Base-by-base conservation (phyloP, 2,329 filamentous ascomycete genomes). In the Cercospora janseana region DNA sequence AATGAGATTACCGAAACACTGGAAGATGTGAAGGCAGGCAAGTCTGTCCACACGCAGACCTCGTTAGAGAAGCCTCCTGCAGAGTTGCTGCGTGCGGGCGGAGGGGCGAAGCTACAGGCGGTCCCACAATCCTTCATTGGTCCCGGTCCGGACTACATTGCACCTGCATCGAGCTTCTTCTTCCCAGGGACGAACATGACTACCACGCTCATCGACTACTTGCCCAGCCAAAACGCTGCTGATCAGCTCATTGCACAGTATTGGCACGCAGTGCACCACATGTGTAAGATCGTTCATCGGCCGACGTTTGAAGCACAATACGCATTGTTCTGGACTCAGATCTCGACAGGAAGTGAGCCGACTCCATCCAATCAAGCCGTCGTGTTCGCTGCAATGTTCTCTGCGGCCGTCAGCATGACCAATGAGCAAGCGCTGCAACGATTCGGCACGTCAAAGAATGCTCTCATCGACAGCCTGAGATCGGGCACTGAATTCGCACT, bases 321-420 rank as follows among this genome's bases (percentile, higher is more conserved):
- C 60, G 67, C 75, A 2, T 66, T 70, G 1, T 88, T 90, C 60
- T 88, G 85, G 83, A 75, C 77, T 3, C 76, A 81, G 34, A 75
- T 87, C 26, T 69, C 70, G 7, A 70, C 74, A 6, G 79, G 80
- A 3, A 75, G 79, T 31, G 83, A 88, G 65, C 85, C 85, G 6
- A 72, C 79, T 2, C 70, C 76, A 15, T 84, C 85, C 3, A 74
- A 81, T 9, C 85, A 88, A 65, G 83, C 85, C 1, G 71, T 88
- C 18, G 73, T 89, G 0, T 86, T 88, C 62, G 81, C 84, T 0
- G 79, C 80, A 6, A 75, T 88, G 69, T 84, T 90, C 58, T 83
- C 82, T 38, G 85, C 82, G 1, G 77, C 81, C 4, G 76, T 87
- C 40, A 87, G 83, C 57, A 77, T 87, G 73, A 72, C 77, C 8